Evolutionary conservation across 2,329 filamentous ascomycete species (phyloP).

Genomic region (Nigrospora osmanthi): DNA sequence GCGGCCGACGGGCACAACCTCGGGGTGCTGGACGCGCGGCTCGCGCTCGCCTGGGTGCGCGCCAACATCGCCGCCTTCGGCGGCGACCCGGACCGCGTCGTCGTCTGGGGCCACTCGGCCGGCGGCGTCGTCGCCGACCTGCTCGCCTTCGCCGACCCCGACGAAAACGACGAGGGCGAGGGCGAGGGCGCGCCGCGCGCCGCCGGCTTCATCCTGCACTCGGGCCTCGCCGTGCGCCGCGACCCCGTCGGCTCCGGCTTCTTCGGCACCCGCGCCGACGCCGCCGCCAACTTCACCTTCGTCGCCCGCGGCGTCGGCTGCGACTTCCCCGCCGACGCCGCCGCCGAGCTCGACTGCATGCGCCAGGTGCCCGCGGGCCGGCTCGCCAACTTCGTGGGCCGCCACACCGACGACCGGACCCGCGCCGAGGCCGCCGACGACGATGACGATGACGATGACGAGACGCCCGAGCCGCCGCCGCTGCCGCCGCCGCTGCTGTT

Average conservation of each 20-base stretch:
- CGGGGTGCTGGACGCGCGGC: constrained; percentile 22
- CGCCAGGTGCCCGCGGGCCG: no score
- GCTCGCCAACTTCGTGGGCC: no score
- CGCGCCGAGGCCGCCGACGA: no score
- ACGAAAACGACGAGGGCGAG: constrained; percentile 1
- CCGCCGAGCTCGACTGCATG: neutral
- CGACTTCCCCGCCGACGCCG: neutral
- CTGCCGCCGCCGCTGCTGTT: neutral
- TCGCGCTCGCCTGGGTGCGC: constrained; percentile 27
- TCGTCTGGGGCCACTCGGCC: constrained; percentile 7
- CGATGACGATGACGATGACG: no score
- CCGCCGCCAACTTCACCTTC: neutral
- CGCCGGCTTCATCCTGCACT: constrained; percentile 3
- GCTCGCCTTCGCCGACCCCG: constrained; percentile 3
- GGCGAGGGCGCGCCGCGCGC: neutral
- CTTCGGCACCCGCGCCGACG: neutral
- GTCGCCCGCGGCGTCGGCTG: neutral
- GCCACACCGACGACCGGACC: no score
- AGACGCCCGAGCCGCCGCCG: no score
- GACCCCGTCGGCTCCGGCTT: no score
- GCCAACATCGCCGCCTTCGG: constrained; percentile 27
- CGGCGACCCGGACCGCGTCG: constrained; percentile 12
- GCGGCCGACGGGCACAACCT: constrained; percentile 18
- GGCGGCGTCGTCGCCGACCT: constrained; percentile 3
- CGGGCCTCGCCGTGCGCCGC: constrained; percentile 1